phyloP scores from a whole-genome alignment of 768 basidiomycete species.

The Hemileccinum impolitum region DNA sequence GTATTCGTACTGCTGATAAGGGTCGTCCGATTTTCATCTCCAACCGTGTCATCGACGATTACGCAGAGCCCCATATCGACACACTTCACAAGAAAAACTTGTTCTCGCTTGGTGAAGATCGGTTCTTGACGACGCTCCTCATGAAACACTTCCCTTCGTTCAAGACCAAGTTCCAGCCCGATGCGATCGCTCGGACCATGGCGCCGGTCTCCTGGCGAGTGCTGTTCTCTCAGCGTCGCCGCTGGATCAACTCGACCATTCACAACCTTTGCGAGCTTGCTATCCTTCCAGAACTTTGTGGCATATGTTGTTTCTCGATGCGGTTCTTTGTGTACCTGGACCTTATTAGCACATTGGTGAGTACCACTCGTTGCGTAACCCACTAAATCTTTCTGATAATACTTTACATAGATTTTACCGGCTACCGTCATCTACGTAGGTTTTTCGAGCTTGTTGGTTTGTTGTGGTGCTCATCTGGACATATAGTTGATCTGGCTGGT shows the following conservation, averaged over 20 bases:
- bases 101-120: conserved; percentile 68
- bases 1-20: conserved; percentile 69
- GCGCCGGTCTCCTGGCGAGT: conserved; percentile 63
- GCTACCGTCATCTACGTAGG: conserved; percentile 61
- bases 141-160: conserved; percentile 69
- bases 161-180: conserved; percentile 67
- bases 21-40: conserved; percentile 71
- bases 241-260: conserved; percentile 74
- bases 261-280: conserved; percentile 67
- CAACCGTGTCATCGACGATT: conserved; percentile 67
- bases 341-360: conserved; percentile 58
- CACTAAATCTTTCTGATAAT: conserved; percentile 8
- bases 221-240: conserved; percentile 62
- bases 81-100: conserved; percentile 73
- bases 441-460: conserved; percentile 1
- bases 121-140: conserved; percentile 64
- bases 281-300: conserved; percentile 59
- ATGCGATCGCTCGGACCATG: conserved; percentile 59
- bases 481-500: conserved; percentile 57
- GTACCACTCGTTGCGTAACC: conserved; percentile 1
- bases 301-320: conserved; percentile 76
- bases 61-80: conserved; percentile 62
- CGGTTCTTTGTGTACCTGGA: conserved; percentile 67
- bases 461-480: conserved; percentile 12
- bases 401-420: conserved; percentile 44